Conservation (phyloP, 495 filamentous ascomycete species). For the Talaromyces nanjingensis region DNA sequence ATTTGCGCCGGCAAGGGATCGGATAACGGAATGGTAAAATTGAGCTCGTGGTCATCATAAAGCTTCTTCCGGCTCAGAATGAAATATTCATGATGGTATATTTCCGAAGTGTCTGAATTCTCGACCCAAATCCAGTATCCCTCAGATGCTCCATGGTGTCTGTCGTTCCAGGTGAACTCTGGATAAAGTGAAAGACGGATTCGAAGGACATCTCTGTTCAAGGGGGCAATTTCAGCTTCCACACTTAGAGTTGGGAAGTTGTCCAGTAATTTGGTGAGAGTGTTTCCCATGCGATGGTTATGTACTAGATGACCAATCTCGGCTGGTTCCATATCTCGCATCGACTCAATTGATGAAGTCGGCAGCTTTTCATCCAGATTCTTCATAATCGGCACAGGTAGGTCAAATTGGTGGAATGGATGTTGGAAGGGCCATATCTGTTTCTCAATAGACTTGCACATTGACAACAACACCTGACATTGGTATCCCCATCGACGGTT, state of each 20-base stretch:
- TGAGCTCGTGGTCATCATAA: constrained; percentile 89
- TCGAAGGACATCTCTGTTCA: constrained; percentile 89
- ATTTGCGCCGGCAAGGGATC: constrained; percentile 93
- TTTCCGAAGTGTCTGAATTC: constrained; percentile 94
- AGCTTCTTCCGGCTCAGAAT: constrained; percentile 84
- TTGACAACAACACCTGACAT: constrained; percentile 76
- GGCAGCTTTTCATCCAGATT: constrained; percentile 73
- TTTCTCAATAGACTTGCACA: constrained; percentile 96
- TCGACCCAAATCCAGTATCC: constrained; percentile 99
- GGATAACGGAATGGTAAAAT: constrained; percentile 92
- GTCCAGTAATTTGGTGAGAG: constrained; percentile 70
- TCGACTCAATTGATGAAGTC: constrained; percentile 65
- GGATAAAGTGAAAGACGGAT: constrained; percentile 79
- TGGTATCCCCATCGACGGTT: constrained; percentile 93
- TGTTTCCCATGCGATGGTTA: constrained; percentile 77
- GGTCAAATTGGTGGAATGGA: constrained; percentile 89
- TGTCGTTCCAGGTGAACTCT: constrained; percentile 93
- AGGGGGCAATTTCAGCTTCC: constrained; percentile 87
- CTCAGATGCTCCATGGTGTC: constrained; percentile 88
- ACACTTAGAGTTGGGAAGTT: constrained; percentile 89
- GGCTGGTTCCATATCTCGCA: constrained; percentile 84
- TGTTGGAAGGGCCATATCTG: constrained; percentile 92
- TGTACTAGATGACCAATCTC: constrained; percentile 92
- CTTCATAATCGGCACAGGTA: constrained; percentile 73
- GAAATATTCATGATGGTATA: constrained; percentile 97